phyloP scores from a whole-genome alignment of 148 eudicot genomes.

The Chenopodium suecicum region DNA sequence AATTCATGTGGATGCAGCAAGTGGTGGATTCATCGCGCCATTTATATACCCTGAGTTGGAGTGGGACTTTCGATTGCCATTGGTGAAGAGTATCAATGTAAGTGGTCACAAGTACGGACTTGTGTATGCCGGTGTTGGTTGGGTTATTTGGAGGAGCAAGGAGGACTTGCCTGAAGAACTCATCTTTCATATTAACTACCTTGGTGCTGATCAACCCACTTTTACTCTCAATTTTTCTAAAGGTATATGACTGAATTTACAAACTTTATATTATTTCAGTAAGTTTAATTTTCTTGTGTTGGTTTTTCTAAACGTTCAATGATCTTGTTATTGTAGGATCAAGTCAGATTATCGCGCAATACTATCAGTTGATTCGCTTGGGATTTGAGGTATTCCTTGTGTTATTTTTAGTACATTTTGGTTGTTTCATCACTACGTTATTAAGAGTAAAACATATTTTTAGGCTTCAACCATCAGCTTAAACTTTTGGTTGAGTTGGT shows the following conservation, averaged over 20 bases:
- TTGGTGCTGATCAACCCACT: constrained; percentile 80
- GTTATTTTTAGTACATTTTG: neutral
- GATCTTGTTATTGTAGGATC: constrained; percentile 43
- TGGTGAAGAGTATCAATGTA: constrained; percentile 73
- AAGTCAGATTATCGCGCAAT: constrained; percentile 67
- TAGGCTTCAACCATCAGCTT: no score
- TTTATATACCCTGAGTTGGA: constrained; percentile 66
- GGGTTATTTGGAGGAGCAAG: constrained; percentile 73
- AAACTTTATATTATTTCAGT: neutral
- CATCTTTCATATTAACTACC: constrained; percentile 74
- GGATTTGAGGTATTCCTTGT: constrained; percentile 50
- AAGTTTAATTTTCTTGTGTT: neutral
- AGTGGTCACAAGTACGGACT: constrained; percentile 81
- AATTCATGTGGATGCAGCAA: constrained; percentile 82
- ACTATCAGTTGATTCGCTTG: constrained; percentile 71
- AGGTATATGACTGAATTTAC: constrained; percentile 30
- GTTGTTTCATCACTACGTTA: no score
- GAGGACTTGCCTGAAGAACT: constrained; percentile 80
- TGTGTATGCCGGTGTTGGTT: constrained; percentile 75
- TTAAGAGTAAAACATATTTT: no score
- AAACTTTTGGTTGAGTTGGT: no score
- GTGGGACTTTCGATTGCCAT: constrained; percentile 68
- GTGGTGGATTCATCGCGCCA: constrained; percentile 83
- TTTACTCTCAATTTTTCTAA: constrained; percentile 79
- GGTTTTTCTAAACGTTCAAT: neutral